Evolutionary conservation across 345 rosid genomes (phyloP).

Genomic region (Syzygium jambos): DNA sequence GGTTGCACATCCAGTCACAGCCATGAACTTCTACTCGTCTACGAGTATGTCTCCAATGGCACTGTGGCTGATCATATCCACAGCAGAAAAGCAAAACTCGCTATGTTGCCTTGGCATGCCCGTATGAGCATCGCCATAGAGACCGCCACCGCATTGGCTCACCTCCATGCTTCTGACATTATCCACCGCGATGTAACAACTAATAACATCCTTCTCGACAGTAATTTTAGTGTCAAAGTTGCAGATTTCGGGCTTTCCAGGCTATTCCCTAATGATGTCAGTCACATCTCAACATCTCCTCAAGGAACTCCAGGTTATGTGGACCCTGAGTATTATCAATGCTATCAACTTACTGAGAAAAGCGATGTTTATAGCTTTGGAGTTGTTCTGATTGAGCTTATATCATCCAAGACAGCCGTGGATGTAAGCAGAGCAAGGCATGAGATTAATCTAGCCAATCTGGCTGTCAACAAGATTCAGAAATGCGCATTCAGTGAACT

Average conservation of each 20-base stretch:
- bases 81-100: not conserved
- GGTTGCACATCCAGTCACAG: conserved; percentile 10
- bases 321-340: conserved; percentile 6
- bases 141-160: conserved; percentile 2
- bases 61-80: conserved; percentile 8
- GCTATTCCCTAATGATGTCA: not conserved
- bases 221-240: conserved; percentile 5
- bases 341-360: conserved; percentile 8
- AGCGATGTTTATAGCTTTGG: conserved; percentile 9
- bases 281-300: conserved; percentile 12
- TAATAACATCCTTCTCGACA: conserved; percentile 5
- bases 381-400: conserved; percentile 1
- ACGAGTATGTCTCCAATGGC: conserved; percentile 10
- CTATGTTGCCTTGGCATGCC: not conserved
- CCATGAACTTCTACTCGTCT: conserved; percentile 2
- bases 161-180: conserved; percentile 10
- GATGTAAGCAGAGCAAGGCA: conserved; percentile 1
- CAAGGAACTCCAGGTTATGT: conserved; percentile 8
- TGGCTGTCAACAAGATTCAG: conserved; percentile 6
- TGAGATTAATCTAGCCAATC: conserved; percentile 3
- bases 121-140: conserved; percentile 4
- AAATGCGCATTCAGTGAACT: not conserved
- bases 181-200: conserved; percentile 7
- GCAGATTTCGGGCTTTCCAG: conserved; percentile 10
- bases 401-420: conserved; percentile 1